Conservation (phyloP, 768 basidiomycete species). For the Lactifluus echinatus region DNA sequence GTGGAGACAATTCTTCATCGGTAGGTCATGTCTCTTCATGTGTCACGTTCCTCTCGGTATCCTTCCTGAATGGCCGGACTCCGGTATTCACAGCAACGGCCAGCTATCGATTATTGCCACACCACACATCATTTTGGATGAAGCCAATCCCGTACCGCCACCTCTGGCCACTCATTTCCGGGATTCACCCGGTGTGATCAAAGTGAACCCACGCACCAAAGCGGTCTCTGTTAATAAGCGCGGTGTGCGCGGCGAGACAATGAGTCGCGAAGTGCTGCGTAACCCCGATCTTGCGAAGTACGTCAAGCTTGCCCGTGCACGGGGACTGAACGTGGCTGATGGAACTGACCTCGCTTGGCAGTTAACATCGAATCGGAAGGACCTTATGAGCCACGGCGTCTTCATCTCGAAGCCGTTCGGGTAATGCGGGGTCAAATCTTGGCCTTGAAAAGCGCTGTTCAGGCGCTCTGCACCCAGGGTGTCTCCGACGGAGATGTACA, state of each 20-base stretch:
- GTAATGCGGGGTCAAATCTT: conserved; percentile 79
- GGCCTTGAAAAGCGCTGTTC: conserved; percentile 47
- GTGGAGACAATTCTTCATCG: background rate
- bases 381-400: conserved; percentile 73
- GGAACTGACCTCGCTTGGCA: conserved; percentile 25
- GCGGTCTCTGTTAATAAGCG: conserved; percentile 52
- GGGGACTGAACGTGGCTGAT: conserved; percentile 26
- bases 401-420: conserved; percentile 70
- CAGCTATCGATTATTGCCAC: conserved; percentile 85
- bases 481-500: conserved; percentile 37
- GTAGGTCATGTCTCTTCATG: background rate
- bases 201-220: conserved; percentile 48
- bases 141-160: conserved; percentile 65
- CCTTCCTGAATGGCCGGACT: too few species aligned
- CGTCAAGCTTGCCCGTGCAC: conserved; percentile 75
- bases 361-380: conserved; percentile 91
- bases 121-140: conserved; percentile 69
- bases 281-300: conserved; percentile 83
- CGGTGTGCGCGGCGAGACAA: conserved; percentile 73
- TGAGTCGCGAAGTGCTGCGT: conserved; percentile 86
- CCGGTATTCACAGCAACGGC: conserved; percentile 89
- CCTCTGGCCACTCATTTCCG: conserved; percentile 75
- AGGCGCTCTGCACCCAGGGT: conserved; percentile 41
- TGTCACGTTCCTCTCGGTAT: background rate
- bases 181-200: conserved; percentile 68